phyloP scores from a whole-genome alignment of 768 basidiomycete genomes.

The Kwoniella bestiolae region DNA sequence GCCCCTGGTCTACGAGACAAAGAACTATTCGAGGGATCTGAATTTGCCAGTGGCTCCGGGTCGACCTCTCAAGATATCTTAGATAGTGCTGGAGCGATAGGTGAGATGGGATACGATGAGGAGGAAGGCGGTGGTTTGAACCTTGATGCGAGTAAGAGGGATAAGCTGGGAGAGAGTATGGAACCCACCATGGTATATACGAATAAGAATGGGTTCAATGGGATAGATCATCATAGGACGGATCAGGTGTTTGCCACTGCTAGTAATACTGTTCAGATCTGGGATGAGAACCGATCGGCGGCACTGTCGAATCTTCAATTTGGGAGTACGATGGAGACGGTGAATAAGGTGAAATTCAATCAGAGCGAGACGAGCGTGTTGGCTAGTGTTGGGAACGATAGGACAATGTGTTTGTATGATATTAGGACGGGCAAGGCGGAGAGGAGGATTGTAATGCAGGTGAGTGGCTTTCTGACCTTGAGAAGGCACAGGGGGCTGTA shows the following conservation, averaged over 20 bases:
- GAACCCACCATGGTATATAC: constrained; percentile 76
- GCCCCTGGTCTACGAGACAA: constrained; percentile 53
- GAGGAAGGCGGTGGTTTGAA: constrained; percentile 54
- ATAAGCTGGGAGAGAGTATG: constrained; percentile 45
- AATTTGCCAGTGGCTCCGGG: constrained; percentile 36
- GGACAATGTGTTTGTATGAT: constrained; percentile 95
- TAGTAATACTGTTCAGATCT: constrained; percentile 89
- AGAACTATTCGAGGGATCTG: constrained; percentile 51
- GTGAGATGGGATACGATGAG: constrained; percentile 49
- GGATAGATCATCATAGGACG: constrained; percentile 89
- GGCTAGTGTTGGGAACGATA: constrained; percentile 91
- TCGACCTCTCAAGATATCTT: constrained; percentile 19
- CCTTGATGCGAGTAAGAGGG: constrained; percentile 45
- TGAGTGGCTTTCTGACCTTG: constrained; percentile 51
- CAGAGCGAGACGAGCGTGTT: constrained; percentile 90
- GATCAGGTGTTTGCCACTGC: constrained; percentile 93
- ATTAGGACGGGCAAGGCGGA: constrained; percentile 96
- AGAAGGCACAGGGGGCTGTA: no score
- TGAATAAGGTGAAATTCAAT: constrained; percentile 87
- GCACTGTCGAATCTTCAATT: constrained; percentile 86
- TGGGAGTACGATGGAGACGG: constrained; percentile 83
- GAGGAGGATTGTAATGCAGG: constrained; percentile 85
- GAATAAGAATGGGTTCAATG: constrained; percentile 88
- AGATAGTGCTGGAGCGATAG: constrained; percentile 51
- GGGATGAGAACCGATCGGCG: constrained; percentile 94